Percentiles rank a stretch among this genome's conserved stretches.
Conservation (phyloP, 345 rosid species). For the Pistacia atlantica region DNA sequence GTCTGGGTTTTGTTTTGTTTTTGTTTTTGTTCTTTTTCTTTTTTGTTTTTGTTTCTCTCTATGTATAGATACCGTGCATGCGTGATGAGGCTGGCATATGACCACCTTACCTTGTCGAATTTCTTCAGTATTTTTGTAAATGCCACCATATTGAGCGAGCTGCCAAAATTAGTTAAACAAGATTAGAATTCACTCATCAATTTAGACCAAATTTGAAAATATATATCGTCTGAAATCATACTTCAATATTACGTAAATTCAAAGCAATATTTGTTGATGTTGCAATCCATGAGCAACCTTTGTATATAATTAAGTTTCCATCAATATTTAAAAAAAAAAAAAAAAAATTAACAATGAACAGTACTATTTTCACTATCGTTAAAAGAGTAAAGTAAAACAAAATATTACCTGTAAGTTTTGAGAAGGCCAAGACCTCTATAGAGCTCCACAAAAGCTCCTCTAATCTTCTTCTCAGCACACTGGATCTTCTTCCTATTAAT, state of each 20-base stretch:
- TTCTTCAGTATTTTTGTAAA: conserved; percentile 89
- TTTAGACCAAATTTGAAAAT: too few species aligned
- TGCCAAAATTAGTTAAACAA: conserved; percentile 36
- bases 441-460: conserved; percentile 90
- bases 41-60: background rate
- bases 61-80: background rate
- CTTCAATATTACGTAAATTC: background rate
- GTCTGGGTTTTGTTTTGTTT: background rate
- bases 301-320: too few species aligned
- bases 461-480: conserved; percentile 83
- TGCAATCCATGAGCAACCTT: too few species aligned
- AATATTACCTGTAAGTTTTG: conserved; percentile 67
- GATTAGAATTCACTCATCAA: conserved; percentile 14
- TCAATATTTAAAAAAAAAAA: too few species aligned
- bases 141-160: conserved; percentile 86
- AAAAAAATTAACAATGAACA: too few species aligned
- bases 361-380: too few species aligned
- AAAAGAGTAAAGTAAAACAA: too few species aligned
- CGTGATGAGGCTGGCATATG: conserved; percentile 12
- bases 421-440: conserved; percentile 77
- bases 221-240: too few species aligned
- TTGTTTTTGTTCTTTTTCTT: background rate
- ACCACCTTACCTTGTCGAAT: conserved; percentile 80
- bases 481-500: conserved; percentile 75
- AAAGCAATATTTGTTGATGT: background rate